Conservation (phyloP, 2,329 filamentous ascomycete species). For the Aureobasidium sp. region DNA sequence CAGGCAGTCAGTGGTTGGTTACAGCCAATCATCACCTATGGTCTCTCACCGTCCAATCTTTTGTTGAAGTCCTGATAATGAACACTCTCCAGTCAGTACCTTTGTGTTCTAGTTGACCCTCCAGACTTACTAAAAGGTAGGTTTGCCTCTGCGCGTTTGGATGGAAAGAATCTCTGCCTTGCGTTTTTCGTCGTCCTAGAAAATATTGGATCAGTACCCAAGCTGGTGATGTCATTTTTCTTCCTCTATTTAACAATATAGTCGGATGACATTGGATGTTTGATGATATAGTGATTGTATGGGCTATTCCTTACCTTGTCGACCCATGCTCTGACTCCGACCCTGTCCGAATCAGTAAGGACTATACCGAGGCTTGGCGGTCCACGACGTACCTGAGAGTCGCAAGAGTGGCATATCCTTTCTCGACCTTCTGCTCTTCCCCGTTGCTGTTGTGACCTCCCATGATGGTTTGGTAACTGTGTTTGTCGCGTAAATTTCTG, state of each 20-base stretch:
- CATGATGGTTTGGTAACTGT: background rate
- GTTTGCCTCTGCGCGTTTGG: slow-evolving; percentile 76
- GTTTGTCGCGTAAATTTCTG: background rate
- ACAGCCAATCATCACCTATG: slow-evolving; percentile 16
- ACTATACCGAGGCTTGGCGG: slow-evolving; percentile 18
- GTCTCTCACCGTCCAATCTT: slow-evolving; percentile 49
- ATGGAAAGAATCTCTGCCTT: slow-evolving; percentile 97
- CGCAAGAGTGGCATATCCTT: slow-evolving; percentile 73
- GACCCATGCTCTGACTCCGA: slow-evolving; percentile 58
- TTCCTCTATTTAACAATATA: background rate
- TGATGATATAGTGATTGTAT: background rate
- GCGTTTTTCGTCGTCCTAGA: slow-evolving; percentile 67
- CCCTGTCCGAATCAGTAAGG: slow-evolving; percentile 36
- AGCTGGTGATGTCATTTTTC: background rate
- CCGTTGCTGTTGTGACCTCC: slow-evolving; percentile 17
- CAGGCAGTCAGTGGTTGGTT: slow-evolving; percentile 36
- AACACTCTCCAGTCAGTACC: slow-evolving; percentile 42
- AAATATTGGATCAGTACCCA: background rate
- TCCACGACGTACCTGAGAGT: slow-evolving; percentile 59
- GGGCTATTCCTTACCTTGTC: slow-evolving; percentile 50
- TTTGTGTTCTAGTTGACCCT: background rate
- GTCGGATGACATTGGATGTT: background rate
- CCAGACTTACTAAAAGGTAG: slow-evolving; percentile 64
- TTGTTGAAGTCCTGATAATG: slow-evolving; percentile 99
- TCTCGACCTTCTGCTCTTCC: slow-evolving; percentile 50